Base-by-base conservation (phyloP, 495 filamentous ascomycete species). In the Sporormia fimetaria region DNA sequence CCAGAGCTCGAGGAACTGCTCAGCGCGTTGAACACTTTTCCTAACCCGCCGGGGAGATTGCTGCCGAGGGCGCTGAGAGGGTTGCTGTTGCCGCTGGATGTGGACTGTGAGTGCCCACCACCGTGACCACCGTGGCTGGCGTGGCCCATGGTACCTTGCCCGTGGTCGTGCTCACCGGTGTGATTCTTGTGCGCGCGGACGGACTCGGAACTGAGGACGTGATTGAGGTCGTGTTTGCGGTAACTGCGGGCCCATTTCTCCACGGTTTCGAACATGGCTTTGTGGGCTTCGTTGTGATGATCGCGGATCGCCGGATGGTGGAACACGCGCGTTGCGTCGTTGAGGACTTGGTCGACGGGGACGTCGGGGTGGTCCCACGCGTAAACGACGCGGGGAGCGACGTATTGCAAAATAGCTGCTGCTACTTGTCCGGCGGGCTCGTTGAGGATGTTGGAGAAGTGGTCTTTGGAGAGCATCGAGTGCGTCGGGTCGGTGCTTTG, bases 371-470 rank as follows among this genome's bases (percentile, higher is more conserved):
- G 78, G 37, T 96, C 78, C 87, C 86, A 94, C 2, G 86, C 87
- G 47, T 83, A 90, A 4, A 96, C 66, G 15, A 96, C 58, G 17
- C 88, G 81, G 44, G 88, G 87, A 2, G 86, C 81, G 21, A 80
- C 74, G 55, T 88, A 96, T 67, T 83, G 69, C 4, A 96, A 61
- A 36, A 94, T 80, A 0, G 72, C 74, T 2, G 80, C 63, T 6
- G 87, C 87, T 15, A 95, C 74, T 15, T 81, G 71, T 9, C 88
- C 88, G 2, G 87, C 86, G 33, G 83, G 84, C 21, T 81, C 69
- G 63, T 96, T 96, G 21, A 96, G 68, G 21, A 87, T 67, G 62
- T 96, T 94, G 47, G 81, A 81, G 55, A 96, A 96, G 58, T 98
- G 90, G 53, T 98, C 90, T 63, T 96, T 95, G 42, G 83, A 87